These are phyloP conservation scores for Ajuga reptans DNA, from an alignment of 305 asterid genomes.

Conservation along the genomic window DNA sequence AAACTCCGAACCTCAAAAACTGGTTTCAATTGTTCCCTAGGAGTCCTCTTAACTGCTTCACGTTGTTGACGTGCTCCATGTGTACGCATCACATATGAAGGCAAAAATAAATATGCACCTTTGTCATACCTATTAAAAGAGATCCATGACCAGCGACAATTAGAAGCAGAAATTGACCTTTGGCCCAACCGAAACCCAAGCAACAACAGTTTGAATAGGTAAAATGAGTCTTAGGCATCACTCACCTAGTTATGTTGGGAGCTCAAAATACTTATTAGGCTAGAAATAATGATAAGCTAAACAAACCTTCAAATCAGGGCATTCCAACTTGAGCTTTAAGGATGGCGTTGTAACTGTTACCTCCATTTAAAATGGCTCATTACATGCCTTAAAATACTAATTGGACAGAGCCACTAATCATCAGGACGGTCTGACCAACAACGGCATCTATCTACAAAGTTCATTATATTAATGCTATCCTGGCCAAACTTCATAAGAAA, in stretches of 20 bases:
- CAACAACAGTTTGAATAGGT: conserved; percentile 5
- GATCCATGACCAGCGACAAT: conserved; percentile 3
- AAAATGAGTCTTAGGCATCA: not conserved
- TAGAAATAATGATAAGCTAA: not conserved
- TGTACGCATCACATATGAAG: conserved; percentile 92
- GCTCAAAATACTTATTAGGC: not conserved
- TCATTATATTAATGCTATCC: not conserved
- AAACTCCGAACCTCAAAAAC: conserved; percentile 64
- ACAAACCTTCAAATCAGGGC: not conserved
- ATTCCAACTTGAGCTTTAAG: conserved; percentile 3
- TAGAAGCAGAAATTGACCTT: conserved; percentile 13
- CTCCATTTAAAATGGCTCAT: not conserved
- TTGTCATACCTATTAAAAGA: conserved; percentile 59
- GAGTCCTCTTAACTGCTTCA: conserved; percentile 63
- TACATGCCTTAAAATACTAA: not conserved
- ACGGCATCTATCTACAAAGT: not conserved
- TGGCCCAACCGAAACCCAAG: conserved; percentile 6
- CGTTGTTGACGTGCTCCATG: conserved; percentile 94
- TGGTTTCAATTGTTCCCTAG: conserved; percentile 51
- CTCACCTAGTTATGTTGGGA: not conserved
- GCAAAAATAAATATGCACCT: conserved; percentile 78
- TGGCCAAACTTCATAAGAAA: not conserved
- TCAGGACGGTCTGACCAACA: not conserved
- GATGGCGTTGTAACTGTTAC: not conserved
- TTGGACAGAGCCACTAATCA: not conserved